Percentiles rank a stretch among this genome's conserved stretches.
These are phyloP conservation scores for Clitoria ternatea DNA, from an alignment of 306 rosid genomes.

Conservation along the genomic window DNA sequence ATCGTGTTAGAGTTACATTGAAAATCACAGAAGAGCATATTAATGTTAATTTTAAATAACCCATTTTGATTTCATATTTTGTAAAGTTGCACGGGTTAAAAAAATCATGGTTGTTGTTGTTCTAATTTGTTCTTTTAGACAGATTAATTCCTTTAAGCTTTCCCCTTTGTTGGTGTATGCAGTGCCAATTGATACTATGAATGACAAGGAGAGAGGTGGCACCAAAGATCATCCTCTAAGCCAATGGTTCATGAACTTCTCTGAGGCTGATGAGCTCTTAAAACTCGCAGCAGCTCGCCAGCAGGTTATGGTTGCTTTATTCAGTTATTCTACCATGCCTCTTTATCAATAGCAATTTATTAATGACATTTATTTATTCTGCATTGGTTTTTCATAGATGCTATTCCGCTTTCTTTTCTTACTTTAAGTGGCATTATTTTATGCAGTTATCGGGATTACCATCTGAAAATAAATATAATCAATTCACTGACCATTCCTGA, in stretches of 20 bases:
- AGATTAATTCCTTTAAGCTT: neutral
- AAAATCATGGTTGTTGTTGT: no score
- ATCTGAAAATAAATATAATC: neutral
- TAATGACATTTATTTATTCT: conserved; percentile 4
- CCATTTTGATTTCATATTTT: no score
- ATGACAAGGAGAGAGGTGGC: conserved; percentile 58
- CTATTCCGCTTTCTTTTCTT: neutral
- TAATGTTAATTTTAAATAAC: no score
- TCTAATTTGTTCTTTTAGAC: neutral
- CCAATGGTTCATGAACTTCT: conserved; percentile 97
- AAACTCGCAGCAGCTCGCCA: conserved; percentile 96
- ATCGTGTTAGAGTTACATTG: no score
- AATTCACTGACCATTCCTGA: conserved; percentile 10
- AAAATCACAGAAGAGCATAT: no score
- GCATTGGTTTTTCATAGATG: neutral
- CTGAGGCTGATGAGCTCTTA: conserved; percentile 95
- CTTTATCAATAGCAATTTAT: neutral
- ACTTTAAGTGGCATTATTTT: conserved; percentile 9
- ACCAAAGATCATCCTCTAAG: conserved; percentile 79
- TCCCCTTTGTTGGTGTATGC: conserved; percentile 18
- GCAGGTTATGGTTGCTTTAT: conserved; percentile 57
- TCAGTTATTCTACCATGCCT: neutral
- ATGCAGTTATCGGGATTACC: neutral
- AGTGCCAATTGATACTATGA: conserved; percentile 48
- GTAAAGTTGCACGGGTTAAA: no score